Evolutionary conservation across 176 grass and related monocot species (phyloP).

Genomic region (Elymus sibiricus): DNA sequence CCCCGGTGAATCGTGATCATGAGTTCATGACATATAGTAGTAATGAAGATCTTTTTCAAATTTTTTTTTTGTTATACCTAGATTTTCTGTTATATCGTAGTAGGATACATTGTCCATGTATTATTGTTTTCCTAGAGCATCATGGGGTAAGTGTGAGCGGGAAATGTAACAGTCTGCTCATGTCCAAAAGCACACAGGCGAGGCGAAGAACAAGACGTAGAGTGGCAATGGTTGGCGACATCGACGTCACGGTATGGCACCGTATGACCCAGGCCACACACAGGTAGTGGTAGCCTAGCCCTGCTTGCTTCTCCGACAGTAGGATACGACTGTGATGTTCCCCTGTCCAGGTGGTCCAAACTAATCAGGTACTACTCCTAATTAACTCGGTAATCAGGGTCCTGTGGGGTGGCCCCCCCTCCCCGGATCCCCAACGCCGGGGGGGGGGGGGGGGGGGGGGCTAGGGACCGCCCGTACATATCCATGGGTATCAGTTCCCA

Average conservation of each 20-base stretch:
- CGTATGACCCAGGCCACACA: not conserved
- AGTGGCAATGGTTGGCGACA: not conserved
- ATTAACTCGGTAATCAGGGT: not conserved
- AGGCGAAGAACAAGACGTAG: too few relatives aligned
- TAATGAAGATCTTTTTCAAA: not conserved
- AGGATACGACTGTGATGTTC: not conserved
- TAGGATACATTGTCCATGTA: too few relatives aligned
- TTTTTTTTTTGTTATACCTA: too few relatives aligned
- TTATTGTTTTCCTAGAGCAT: too few relatives aligned
- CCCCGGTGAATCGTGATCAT: not conserved
- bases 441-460: not conserved
- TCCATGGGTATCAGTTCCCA: not conserved
- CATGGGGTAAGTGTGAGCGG: too few relatives aligned
- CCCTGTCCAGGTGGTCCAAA: not conserved
- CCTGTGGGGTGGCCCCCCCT: not conserved
- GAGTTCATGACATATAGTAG: not conserved
- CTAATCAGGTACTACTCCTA: not conserved
- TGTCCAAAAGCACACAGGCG: too few relatives aligned
- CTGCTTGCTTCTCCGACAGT: not conserved
- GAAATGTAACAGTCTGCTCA: too few relatives aligned
- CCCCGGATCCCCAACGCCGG: not conserved
- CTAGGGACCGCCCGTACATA: not conserved
- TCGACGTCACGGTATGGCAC: not conserved
- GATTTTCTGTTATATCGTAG: too few relatives aligned
- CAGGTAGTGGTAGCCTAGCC: not conserved